phyloP scores from a whole-genome alignment of 2,329 filamentous ascomycete genomes.

The Ambrosiella cleistominuta region DNA sequence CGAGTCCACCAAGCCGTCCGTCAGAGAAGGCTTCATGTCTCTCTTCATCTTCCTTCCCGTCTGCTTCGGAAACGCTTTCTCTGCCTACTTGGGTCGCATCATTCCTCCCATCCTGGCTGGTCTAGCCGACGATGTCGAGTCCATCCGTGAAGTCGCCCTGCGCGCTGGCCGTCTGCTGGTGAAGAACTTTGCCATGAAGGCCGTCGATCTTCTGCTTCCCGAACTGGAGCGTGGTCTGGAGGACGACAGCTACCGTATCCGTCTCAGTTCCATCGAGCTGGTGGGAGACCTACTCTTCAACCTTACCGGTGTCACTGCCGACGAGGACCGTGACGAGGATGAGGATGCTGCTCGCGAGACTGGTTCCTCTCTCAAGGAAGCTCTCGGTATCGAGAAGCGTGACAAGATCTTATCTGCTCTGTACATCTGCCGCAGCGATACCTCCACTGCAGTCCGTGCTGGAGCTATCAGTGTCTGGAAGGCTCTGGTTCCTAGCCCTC shows the following conservation, averaged over 20 bases:
- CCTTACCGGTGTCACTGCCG: slow-evolving; percentile 74
- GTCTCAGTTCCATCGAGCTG: slow-evolving; percentile 92
- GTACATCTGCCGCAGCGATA: slow-evolving; percentile 96
- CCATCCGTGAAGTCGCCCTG: slow-evolving; percentile 90
- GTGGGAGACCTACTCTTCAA: slow-evolving; percentile 96
- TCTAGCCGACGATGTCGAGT: slow-evolving; percentile 87
- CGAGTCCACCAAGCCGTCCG: slow-evolving; percentile 70
- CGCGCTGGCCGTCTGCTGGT: slow-evolving; percentile 85
- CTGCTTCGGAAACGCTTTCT: slow-evolving; percentile 97
- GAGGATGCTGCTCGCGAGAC: slow-evolving; percentile 64
- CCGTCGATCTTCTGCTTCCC: slow-evolving; percentile 82
- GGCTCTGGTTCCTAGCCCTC: slow-evolving; percentile 78
- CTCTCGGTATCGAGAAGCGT: slow-evolving; percentile 86
- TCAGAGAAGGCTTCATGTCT: slow-evolving; percentile 98
- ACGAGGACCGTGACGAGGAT: slow-evolving; percentile 58
- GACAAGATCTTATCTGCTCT: slow-evolving; percentile 95
- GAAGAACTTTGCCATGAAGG: slow-evolving; percentile 93
- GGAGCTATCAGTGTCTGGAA: slow-evolving; percentile 94
- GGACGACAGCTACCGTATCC: slow-evolving; percentile 95
- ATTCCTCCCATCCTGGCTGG: slow-evolving; percentile 90
- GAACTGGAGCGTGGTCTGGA: slow-evolving; percentile 90
- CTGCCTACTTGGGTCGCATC: slow-evolving; percentile 85
- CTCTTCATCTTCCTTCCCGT: slow-evolving; percentile 98
- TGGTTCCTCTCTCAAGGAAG: slow-evolving; percentile 79
- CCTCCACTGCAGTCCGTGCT: slow-evolving; percentile 72